Conservation (phyloP, 345 rosid species). For the Pugionium dolabratum region DNA sequence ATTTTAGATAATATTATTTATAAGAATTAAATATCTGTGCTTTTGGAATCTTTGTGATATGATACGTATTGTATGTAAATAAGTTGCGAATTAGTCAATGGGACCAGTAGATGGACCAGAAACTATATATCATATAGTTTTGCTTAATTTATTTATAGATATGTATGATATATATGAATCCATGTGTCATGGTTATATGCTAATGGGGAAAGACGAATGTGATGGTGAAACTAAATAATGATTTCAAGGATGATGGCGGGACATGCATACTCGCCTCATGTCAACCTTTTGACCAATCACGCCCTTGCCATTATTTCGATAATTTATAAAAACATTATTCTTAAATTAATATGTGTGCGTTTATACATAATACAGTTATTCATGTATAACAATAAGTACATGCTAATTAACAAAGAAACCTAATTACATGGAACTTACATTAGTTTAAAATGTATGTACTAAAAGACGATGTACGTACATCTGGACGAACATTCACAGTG, state of each 20-base stretch:
- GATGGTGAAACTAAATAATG: constrained; percentile 14
- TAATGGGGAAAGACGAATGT: constrained; percentile 4
- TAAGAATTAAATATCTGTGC: constrained; percentile 3
- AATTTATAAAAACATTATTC: background rate
- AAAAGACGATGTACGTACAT: background rate
- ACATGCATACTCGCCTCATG: constrained; percentile 8
- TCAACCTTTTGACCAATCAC: constrained; percentile 23
- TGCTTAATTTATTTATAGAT: background rate
- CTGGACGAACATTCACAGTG: background rate
- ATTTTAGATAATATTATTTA: constrained; percentile 21
- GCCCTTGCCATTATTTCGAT: background rate
- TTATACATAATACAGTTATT: background rate
- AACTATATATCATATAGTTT: constrained; percentile 1
- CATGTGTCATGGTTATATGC: constrained; percentile 28
- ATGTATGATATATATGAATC: background rate
- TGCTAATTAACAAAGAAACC: background rate
- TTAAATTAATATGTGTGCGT: background rate
- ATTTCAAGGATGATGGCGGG: constrained; percentile 2
- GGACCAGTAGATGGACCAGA: constrained; percentile 15
- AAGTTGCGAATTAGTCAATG: constrained; percentile 20
- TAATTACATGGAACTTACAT: background rate
- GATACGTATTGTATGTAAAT: constrained; percentile 4
- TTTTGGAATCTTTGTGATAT: constrained; percentile 27
- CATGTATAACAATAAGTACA: background rate
- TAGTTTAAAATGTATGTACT: background rate